phyloP scores from a whole-genome alignment of 2,329 filamentous ascomycete species.

The Phialophora macrospora region DNA sequence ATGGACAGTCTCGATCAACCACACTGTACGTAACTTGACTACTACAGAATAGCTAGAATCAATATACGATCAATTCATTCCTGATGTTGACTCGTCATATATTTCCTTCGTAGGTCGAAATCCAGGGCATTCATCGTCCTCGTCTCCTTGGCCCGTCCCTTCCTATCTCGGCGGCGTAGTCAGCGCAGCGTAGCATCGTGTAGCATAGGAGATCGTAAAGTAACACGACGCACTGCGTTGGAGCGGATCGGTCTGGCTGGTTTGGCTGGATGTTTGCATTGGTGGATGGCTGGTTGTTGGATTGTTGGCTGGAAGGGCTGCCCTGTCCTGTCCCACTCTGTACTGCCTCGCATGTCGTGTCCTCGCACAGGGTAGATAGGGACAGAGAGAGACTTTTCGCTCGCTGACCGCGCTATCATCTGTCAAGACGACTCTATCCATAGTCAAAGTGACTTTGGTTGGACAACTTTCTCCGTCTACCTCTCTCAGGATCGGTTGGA shows the following conservation, averaged over 20 bases:
- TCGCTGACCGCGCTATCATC: too few relatives aligned
- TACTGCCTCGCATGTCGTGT: not conserved
- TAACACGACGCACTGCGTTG: not conserved
- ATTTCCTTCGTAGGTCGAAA: not conserved
- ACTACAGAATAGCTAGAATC: not conserved
- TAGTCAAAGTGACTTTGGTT: not conserved
- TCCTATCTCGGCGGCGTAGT: too few relatives aligned
- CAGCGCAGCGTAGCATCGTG: not conserved
- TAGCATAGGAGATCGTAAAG: not conserved
- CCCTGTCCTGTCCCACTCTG: not conserved
- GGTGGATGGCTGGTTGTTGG: not conserved
- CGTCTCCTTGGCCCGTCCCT: too few relatives aligned
- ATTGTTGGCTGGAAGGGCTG: not conserved
- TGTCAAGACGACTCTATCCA: too few relatives aligned
- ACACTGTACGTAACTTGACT: too few relatives aligned
- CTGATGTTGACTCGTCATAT: not conserved
- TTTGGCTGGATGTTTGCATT: not conserved
- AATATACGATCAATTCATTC: not conserved
- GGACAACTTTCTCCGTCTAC: not conserved
- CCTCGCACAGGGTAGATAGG: too few relatives aligned
- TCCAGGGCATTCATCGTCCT: too few relatives aligned
- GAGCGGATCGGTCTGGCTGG: not conserved
- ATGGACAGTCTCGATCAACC: not conserved
- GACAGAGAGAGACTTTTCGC: too few relatives aligned
- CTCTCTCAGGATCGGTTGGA: not conserved